A percentile compares a stretch with the other conserved stretches of the same genome.
Evolutionary conservation across 75 land plant genomes (phyloP).

Genomic region (Cunninghamia lanceolata): DNA sequence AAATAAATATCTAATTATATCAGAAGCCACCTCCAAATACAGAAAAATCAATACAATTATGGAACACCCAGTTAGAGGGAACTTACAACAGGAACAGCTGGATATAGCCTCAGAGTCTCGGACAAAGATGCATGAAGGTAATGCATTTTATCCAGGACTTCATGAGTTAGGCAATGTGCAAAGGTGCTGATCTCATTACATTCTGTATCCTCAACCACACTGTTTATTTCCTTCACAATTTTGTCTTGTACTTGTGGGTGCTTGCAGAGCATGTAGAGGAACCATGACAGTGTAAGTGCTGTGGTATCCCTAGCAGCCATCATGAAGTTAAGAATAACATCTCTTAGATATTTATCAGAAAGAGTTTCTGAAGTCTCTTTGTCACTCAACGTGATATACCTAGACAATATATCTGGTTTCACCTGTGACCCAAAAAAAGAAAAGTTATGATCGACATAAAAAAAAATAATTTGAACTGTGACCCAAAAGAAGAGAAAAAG

Average conservation of each 20-base stretch:
- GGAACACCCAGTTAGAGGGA: neutral
- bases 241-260: slow-evolving; percentile 27
- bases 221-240: slow-evolving; percentile 17
- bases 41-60: neutral
- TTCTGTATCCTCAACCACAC: slow-evolving; percentile 2
- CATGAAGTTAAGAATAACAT: slow-evolving; percentile 36
- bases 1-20: neutral
- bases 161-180: slow-evolving; percentile 26
- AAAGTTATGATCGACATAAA: neutral
- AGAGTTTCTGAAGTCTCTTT: neutral
- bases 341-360: slow-evolving; percentile 24
- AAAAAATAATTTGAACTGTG: neutral
- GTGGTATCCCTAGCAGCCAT: slow-evolving; percentile 42
- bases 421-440: slow-evolving; percentile 10
- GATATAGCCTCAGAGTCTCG: slow-evolving; percentile 18
- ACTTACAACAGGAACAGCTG: slow-evolving; percentile 22
- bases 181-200: slow-evolving; percentile 6
- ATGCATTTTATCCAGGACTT: slow-evolving; percentile 14
- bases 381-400: slow-evolving; percentile 42
- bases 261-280: slow-evolving; percentile 30
- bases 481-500: neutral
- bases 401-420: slow-evolving; percentile 38
- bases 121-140: slow-evolving; percentile 18
- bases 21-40: neutral
- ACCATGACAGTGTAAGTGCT: slow-evolving; percentile 31